Percentiles rank a stretch among this genome's conserved stretches.
Evolutionary conservation across 2,329 filamentous ascomycete species (phyloP).

Genomic region (Penicillium brevicompactum): DNA sequence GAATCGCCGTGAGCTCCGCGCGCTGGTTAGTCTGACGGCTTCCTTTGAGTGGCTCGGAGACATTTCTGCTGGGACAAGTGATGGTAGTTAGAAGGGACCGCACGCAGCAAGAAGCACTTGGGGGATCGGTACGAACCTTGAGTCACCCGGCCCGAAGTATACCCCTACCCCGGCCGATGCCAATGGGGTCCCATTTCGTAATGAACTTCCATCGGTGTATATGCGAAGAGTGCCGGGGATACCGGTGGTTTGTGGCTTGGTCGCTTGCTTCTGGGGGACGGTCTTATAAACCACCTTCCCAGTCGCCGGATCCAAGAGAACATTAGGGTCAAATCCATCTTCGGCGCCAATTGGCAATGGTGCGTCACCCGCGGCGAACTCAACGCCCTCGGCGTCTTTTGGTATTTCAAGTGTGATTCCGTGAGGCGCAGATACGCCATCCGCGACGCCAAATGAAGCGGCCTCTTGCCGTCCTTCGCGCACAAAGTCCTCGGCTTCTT

Average conservation of each 20-base stretch:
- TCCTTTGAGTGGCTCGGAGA: conserved; percentile 76
- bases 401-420: conserved; percentile 45
- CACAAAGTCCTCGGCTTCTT: conserved; percentile 80
- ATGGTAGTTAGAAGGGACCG: conserved; percentile 26
- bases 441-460: conserved; percentile 32
- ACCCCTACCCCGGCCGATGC: conserved; percentile 65
- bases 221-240: conserved; percentile 58
- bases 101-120: background rate
- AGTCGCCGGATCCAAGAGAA: conserved; percentile 56
- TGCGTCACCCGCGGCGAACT: conserved; percentile 56
- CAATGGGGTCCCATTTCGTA: conserved; percentile 58
- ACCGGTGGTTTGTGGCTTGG: conserved; percentile 47
- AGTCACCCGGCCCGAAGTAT: conserved; percentile 63
- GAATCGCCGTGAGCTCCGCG: conserved; percentile 87
- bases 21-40: conserved; percentile 88
- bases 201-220: conserved; percentile 65
- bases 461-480: conserved; percentile 36
- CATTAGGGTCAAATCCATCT: conserved; percentile 63
- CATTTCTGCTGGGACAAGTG: conserved; percentile 54
- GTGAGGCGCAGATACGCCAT: conserved; percentile 37
- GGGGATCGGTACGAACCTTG: conserved; percentile 48
- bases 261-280: conserved; percentile 50
- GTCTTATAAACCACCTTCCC: conserved; percentile 60
- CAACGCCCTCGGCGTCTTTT: conserved; percentile 46
- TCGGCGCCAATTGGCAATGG: conserved; percentile 58